A percentile compares a stretch with the other conserved stretches of the same genome.
phyloP scores from a whole-genome alignment of 169 alveolate species.

The Plasmodium billcollinsi region DNA sequence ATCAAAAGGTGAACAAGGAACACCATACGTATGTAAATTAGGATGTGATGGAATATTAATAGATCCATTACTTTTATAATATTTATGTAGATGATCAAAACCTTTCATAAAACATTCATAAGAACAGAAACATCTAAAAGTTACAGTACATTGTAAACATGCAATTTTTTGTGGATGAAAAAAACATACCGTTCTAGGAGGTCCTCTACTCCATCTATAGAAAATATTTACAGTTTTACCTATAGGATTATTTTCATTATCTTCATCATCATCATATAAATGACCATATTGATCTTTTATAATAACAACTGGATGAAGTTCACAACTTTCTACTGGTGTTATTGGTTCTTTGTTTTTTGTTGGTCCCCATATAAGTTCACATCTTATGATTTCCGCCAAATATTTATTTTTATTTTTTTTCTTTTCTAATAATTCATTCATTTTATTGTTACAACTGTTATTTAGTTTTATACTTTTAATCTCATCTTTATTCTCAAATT shows the following conservation, averaged over 20 bases:
- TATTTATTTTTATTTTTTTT: slow-evolving; percentile 31
- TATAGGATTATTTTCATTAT: slow-evolving; percentile 73
- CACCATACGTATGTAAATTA: slow-evolving; percentile 86
- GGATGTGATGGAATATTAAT: slow-evolving; percentile 83
- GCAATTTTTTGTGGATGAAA: slow-evolving; percentile 86
- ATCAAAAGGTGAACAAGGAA: slow-evolving; percentile 85
- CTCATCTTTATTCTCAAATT: slow-evolving; percentile 3
- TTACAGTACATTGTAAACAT: slow-evolving; percentile 82
- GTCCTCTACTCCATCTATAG: slow-evolving; percentile 88
- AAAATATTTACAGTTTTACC: slow-evolving; percentile 77
- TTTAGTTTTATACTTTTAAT: slow-evolving; percentile 12
- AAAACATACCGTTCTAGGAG: slow-evolving; percentile 87
- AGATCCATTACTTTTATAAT: slow-evolving; percentile 81
- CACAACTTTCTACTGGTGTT: slow-evolving; percentile 87
- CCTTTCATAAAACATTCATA: slow-evolving; percentile 83
- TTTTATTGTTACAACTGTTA: slow-evolving; percentile 7
- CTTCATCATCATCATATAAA: slow-evolving; percentile 82
- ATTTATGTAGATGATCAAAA: slow-evolving; percentile 81
- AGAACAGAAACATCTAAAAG: slow-evolving; percentile 85
- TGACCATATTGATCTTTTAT: slow-evolving; percentile 80
- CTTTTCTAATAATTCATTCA: slow-evolving; percentile 6
- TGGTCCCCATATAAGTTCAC: slow-evolving; percentile 81
- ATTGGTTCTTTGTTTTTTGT: slow-evolving; percentile 80
- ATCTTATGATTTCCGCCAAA: slow-evolving; percentile 76
- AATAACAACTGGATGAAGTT: slow-evolving; percentile 86